Percentiles rank a stretch among this genome's conserved stretches.
These are phyloP conservation scores for Diaporthe humulicola DNA, from an alignment of 2,329 filamentous ascomycete species.

Conservation along the genomic window DNA sequence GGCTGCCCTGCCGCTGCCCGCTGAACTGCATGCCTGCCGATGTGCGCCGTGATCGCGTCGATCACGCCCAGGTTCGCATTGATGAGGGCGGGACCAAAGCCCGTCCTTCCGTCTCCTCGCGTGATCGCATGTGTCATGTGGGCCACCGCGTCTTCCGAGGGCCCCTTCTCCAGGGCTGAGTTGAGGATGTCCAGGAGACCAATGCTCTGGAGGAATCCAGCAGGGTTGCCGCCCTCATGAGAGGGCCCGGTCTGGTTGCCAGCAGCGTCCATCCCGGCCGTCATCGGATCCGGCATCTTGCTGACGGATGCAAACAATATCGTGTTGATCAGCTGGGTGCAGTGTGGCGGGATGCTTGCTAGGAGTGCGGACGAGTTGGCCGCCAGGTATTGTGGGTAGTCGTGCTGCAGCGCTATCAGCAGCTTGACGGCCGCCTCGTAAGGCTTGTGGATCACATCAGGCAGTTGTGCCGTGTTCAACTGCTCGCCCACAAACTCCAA, in stretches of 20 bases:
- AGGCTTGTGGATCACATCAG: slow-evolving; percentile 81
- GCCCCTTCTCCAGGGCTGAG: slow-evolving; percentile 70
- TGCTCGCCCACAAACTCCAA: slow-evolving; percentile 83
- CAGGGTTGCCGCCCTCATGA: slow-evolving; percentile 73
- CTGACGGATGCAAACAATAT: slow-evolving; percentile 81
- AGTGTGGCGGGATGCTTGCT: slow-evolving; percentile 84
- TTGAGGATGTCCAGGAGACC: slow-evolving; percentile 73
- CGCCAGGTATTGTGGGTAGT: slow-evolving; percentile 93
- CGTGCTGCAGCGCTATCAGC: slow-evolving; percentile 88
- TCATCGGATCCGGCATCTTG: slow-evolving; percentile 81
- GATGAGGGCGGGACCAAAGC: slow-evolving; percentile 76
- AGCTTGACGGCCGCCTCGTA: slow-evolving; percentile 89
- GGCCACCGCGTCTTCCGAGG: slow-evolving; percentile 79
- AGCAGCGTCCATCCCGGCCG: slow-evolving; percentile 76
- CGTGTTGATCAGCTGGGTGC: slow-evolving; percentile 89
- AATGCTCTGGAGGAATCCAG: slow-evolving; percentile 63
- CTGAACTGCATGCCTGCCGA: slow-evolving; percentile 80
- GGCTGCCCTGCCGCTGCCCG: slow-evolving; percentile 71
- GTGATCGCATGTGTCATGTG: slow-evolving; percentile 82
- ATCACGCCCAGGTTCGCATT: slow-evolving; percentile 79
- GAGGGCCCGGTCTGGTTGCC: slow-evolving; percentile 84
- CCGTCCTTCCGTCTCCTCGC: slow-evolving; percentile 68
- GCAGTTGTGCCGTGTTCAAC: slow-evolving; percentile 79
- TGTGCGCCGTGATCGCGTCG: slow-evolving; percentile 86
- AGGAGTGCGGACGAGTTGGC: slow-evolving; percentile 88